Evolutionary conservation across 805 yeast genomes (phyloP).

Genomic region (Cyberlindnera japonica): DNA sequence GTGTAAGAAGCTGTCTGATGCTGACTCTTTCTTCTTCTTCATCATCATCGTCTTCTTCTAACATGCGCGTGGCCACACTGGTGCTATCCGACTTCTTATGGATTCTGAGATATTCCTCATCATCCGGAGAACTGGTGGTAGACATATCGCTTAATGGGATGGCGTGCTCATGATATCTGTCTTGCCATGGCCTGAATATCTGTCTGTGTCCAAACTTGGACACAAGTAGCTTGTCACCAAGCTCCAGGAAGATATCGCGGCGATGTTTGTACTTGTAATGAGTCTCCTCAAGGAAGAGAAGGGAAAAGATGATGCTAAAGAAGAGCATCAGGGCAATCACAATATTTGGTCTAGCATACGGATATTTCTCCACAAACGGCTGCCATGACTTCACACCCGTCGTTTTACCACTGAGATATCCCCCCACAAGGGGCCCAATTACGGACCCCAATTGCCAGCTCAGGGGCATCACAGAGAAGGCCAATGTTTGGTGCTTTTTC

Average conservation of each 20-base stretch:
- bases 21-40: conserved; percentile 1
- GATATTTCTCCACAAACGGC: conserved; percentile 8
- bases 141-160: neutral
- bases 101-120: neutral
- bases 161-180: conserved; percentile 3
- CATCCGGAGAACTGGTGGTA: neutral
- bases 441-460: conserved; percentile 12
- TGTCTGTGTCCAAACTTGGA: neutral
- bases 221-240: conserved; percentile 9
- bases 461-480: conserved; percentile 15
- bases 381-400: conserved; percentile 5
- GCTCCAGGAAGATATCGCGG: conserved; percentile 9
- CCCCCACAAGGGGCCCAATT: conserved; percentile 16
- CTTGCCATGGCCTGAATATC: conserved; percentile 12
- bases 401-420: conserved; percentile 13
- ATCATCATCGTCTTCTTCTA: conserved; percentile 1
- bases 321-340: conserved; percentile 6
- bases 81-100: neutral
- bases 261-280: conserved; percentile 11
- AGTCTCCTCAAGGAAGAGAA: conserved; percentile 16
- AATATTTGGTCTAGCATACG: conserved; percentile 16
- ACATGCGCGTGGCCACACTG: neutral
- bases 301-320: neutral
- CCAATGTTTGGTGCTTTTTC: conserved; percentile 15
- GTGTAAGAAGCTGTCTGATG: conserved; percentile 9